These are phyloP conservation scores for Taphrina communis DNA, from an alignment of 1,139 yeast species.

Conservation along the genomic window DNA sequence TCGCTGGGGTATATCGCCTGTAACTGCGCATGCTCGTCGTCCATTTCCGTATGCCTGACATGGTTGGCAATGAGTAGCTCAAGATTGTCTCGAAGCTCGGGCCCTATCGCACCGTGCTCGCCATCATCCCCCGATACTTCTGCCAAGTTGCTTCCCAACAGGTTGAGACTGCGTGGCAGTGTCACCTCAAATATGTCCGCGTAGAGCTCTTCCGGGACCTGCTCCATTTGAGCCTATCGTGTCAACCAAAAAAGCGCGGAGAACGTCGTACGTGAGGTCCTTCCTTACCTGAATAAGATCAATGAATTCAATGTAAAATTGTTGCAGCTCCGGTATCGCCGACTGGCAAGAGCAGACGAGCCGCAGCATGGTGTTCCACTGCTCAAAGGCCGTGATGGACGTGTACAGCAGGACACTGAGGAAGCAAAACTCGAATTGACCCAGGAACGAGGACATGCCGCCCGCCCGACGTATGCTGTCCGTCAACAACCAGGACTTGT, in stretches of 20 bases:
- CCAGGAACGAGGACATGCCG: slow-evolving; percentile 48
- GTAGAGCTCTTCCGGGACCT: slow-evolving; percentile 27
- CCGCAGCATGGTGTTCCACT: slow-evolving; percentile 56
- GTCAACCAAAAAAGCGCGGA: not conserved
- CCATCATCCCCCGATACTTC: slow-evolving; percentile 13
- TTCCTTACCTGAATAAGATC: slow-evolving; percentile 18
- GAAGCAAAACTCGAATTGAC: slow-evolving; percentile 56
- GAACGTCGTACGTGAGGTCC: not conserved
- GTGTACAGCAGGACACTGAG: slow-evolving; percentile 54
- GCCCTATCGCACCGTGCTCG: not conserved
- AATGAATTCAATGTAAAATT: slow-evolving; percentile 7
- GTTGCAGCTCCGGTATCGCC: not conserved
- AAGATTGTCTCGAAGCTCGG: slow-evolving; percentile 10
- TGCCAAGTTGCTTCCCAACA: slow-evolving; percentile 1
- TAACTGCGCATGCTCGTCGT: slow-evolving; percentile 5
- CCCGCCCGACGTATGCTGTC: slow-evolving; percentile 46
- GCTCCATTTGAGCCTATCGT: slow-evolving; percentile 29
- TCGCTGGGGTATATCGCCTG: slow-evolving; percentile 28
- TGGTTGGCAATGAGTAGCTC: slow-evolving; percentile 13
- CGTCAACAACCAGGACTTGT: slow-evolving; percentile 57
- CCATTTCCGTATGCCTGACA: slow-evolving; percentile 7
- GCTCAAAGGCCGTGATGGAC: slow-evolving; percentile 57
- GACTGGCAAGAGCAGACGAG: slow-evolving; percentile 45
- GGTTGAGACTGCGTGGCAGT: slow-evolving; percentile 10
- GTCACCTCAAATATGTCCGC: slow-evolving; percentile 24